A percentile compares a stretch with the other conserved stretches of the same genome.
Evolutionary conservation across 768 basidiomycete genomes (phyloP).

Genomic region (Tylopilus balloui): DNA sequence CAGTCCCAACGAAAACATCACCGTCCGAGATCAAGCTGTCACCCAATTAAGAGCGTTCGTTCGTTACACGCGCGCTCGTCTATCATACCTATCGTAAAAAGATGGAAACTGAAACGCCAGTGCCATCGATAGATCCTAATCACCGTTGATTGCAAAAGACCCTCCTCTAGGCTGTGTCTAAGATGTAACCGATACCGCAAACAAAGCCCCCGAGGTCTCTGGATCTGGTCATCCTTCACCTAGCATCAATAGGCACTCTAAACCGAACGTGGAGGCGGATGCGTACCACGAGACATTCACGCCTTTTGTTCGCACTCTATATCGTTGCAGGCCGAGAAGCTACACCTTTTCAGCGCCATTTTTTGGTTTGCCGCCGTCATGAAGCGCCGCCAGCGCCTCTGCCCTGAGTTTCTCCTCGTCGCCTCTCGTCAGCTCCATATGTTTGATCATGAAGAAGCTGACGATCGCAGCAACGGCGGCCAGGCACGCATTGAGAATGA

Average conservation of each 20-base stretch:
- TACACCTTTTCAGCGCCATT: constrained; percentile 3
- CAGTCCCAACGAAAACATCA: constrained; percentile 35
- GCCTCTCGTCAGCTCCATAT: constrained; percentile 52
- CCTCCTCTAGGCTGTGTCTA: too few relatives aligned
- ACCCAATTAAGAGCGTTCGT: too few relatives aligned
- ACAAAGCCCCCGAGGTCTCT: too few relatives aligned
- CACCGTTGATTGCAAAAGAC: too few relatives aligned
- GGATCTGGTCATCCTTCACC: too few relatives aligned
- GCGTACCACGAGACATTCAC: neutral
- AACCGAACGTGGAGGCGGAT: neutral
- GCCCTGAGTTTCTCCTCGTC: constrained; percentile 52
- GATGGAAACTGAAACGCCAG: too few relatives aligned
- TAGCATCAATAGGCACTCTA: neutral
- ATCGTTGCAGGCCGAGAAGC: neutral
- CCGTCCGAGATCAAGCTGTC: too few relatives aligned
- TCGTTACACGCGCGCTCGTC: too few relatives aligned
- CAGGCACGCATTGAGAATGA: constrained; percentile 56
- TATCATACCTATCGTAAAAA: too few relatives aligned
- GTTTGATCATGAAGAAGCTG: constrained; percentile 56
- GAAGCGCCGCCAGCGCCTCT: constrained; percentile 28
- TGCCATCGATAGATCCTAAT: too few relatives aligned
- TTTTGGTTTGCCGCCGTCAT: neutral
- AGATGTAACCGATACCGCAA: too few relatives aligned
- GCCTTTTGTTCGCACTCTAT: neutral
- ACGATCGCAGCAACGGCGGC: constrained; percentile 52